phyloP scores from a whole-genome alignment of 2,329 filamentous ascomycete genomes.

The Hypoxylon sp. region DNA sequence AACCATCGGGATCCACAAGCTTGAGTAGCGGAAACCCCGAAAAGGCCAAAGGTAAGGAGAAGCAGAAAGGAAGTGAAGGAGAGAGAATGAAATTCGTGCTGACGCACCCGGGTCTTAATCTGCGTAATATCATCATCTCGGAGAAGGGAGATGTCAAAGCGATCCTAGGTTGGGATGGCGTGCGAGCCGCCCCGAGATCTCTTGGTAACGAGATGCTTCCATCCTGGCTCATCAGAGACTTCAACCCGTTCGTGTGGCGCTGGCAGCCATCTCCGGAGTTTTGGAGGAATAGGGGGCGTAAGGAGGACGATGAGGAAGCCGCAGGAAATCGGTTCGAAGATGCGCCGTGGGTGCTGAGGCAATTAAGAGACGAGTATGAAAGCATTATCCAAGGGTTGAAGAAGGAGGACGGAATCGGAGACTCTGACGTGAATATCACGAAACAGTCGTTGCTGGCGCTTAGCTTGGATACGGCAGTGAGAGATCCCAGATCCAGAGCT shows the following conservation, averaged over 20 bases:
- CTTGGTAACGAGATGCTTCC: constrained; percentile 40
- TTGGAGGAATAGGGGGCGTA: constrained; percentile 13
- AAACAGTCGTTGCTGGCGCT: constrained; percentile 40
- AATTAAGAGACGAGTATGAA: constrained; percentile 37
- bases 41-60: background rate
- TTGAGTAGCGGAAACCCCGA: background rate
- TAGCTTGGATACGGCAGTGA: constrained; percentile 36
- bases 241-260: constrained; percentile 38
- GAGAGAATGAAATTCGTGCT: constrained; percentile 36
- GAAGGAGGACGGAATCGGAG: constrained; percentile 1
- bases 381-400: constrained; percentile 28
- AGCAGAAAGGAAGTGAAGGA: background rate
- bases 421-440: constrained; percentile 24
- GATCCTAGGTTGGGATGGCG: constrained; percentile 42
- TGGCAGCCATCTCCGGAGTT: constrained; percentile 34
- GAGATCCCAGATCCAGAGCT: constrained; percentile 37
- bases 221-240: constrained; percentile 41
- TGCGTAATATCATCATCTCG: constrained; percentile 40
- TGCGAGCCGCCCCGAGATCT: constrained; percentile 34
- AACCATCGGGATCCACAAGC: constrained; percentile 20
- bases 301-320: constrained; percentile 6
- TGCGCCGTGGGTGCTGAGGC: constrained; percentile 37
- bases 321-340: constrained; percentile 37
- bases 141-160: constrained; percentile 35
- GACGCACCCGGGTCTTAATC: constrained; percentile 37